These are phyloP conservation scores for Fusarium setosum DNA, from an alignment of 2,329 filamentous ascomycete species.

Conservation along the genomic window DNA sequence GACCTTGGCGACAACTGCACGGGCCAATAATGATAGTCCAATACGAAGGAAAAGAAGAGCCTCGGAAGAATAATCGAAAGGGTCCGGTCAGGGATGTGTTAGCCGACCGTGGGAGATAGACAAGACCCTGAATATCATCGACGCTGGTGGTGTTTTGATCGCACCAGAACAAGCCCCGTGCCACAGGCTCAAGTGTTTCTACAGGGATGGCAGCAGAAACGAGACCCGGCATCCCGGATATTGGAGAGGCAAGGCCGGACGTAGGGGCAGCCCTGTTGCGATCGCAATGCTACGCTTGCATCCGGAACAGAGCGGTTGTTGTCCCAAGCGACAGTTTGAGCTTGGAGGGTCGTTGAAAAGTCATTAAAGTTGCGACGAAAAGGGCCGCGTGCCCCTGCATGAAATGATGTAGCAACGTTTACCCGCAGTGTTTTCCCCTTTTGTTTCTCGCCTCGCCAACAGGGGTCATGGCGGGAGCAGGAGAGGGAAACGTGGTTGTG, in stretches of 20 bases:
- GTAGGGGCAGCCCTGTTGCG: conserved; percentile 9
- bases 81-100: background rate
- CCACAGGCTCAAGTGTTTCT: conserved; percentile 11
- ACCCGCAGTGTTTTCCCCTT: conserved; percentile 6
- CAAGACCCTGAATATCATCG: background rate
- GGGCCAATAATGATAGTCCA: background rate
- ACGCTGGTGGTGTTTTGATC: conserved; percentile 2
- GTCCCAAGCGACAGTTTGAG: background rate
- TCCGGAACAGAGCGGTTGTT: background rate
- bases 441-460: conserved; percentile 7
- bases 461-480: conserved; percentile 1
- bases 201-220: conserved; percentile 4
- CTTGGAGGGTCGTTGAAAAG: background rate
- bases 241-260: conserved; percentile 12
- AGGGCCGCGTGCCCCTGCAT: conserved; percentile 33
- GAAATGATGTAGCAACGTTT: conserved; percentile 23
- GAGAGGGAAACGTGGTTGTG: conserved; percentile 21
- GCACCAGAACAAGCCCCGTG: background rate
- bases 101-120: background rate
- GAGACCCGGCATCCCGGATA: conserved; percentile 7
- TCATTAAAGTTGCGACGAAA: conserved; percentile 23
- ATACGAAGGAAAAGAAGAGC: background rate
- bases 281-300: conserved; percentile 19
- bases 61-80: background rate
- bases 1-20: background rate